Evolutionary conservation across 2,329 filamentous ascomycete genomes (phyloP).

Genomic region (Colletotrichum lini): DNA sequence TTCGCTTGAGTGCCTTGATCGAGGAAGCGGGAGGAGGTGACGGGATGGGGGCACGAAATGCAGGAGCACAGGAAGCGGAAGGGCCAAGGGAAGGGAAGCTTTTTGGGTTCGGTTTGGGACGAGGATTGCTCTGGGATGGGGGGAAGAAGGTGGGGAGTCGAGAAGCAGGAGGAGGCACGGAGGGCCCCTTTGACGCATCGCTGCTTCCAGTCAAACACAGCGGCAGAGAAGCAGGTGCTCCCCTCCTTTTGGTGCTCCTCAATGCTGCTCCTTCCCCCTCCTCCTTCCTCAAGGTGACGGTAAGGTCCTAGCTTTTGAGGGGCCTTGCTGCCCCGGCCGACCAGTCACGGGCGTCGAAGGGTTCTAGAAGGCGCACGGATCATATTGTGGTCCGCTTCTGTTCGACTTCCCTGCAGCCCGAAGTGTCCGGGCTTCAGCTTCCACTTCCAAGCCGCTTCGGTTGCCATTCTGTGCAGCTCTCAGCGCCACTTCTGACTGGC

Average conservation of each 20-base stretch:
- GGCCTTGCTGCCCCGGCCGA: conserved; percentile 34
- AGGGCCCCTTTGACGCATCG: conserved; percentile 37
- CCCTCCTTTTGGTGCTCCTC: conserved; percentile 20
- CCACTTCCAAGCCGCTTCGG: conserved; percentile 44
- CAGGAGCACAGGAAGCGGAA: conserved; percentile 31
- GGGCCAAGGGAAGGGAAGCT: conserved; percentile 43
- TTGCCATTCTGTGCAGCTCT: conserved; percentile 43
- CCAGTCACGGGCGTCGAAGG: conserved; percentile 44
- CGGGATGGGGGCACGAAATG: conserved; percentile 30
- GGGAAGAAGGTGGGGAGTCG: conserved; percentile 29
- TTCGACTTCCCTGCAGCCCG: conserved; percentile 38
- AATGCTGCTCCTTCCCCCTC: conserved; percentile 9
- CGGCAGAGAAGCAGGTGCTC: conserved; percentile 23
- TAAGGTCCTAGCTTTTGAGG: conserved; percentile 41
- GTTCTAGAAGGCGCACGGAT: conserved; percentile 46
- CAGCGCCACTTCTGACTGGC: conserved; percentile 34
- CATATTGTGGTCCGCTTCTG: conserved; percentile 18
- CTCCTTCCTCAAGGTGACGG: conserved; percentile 25
- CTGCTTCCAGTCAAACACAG: conserved; percentile 40
- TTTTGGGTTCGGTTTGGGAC: conserved; percentile 42
- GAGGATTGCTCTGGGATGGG: conserved; percentile 35
- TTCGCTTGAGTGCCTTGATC: conserved; percentile 26
- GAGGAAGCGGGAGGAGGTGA: conserved; percentile 20
- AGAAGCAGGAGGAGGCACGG: conserved; percentile 24
- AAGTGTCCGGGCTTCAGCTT: conserved; percentile 44